A percentile compares a stretch with the other conserved stretches of the same genome.
Conservation (phyloP, 1,139 yeast species). For the Hyphopichia buzzinii region DNA sequence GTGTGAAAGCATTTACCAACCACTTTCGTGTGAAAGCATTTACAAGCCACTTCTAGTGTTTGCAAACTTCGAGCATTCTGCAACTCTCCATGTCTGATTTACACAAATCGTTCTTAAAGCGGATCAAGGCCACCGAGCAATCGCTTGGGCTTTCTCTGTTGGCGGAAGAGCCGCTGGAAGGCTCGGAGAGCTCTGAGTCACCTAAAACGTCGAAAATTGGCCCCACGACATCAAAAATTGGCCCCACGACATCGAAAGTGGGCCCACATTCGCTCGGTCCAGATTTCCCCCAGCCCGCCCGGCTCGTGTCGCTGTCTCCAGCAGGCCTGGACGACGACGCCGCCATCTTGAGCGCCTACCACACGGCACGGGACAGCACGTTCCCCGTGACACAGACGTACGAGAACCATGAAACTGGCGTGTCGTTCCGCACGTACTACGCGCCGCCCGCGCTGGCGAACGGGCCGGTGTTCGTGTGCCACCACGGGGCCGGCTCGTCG, state of each 20-base stretch:
- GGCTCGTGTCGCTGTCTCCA: too few relatives aligned
- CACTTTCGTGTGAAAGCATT: too few relatives aligned
- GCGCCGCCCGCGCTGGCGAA: constrained; percentile 44
- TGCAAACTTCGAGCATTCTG: too few relatives aligned
- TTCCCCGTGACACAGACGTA: constrained; percentile 12
- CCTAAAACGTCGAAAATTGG: too few relatives aligned
- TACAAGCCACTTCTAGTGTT: too few relatives aligned
- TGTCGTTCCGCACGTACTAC: constrained; percentile 54
- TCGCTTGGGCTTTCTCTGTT: constrained; percentile 33
- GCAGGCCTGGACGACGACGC: not conserved
- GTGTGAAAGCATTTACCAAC: too few relatives aligned
- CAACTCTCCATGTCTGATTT: constrained; percentile 51
- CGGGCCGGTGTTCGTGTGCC: constrained; percentile 65
- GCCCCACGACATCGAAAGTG: too few relatives aligned
- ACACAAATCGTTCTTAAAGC: constrained; percentile 39
- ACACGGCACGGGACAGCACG: constrained; percentile 2
- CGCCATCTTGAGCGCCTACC: constrained; percentile 2
- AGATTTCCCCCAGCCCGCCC: too few relatives aligned
- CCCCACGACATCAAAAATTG: too few relatives aligned
- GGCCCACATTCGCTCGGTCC: too few relatives aligned
- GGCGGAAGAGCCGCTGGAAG: constrained; percentile 25
- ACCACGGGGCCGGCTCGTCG: constrained; percentile 96
- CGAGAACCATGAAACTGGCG: not conserved
- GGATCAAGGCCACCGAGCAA: constrained; percentile 36
- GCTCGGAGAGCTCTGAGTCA: too few relatives aligned